These are phyloP conservation scores for Teratosphaeria nubilosa DNA, from an alignment of 2,329 filamentous ascomycete genomes.

Conservation along the genomic window DNA sequence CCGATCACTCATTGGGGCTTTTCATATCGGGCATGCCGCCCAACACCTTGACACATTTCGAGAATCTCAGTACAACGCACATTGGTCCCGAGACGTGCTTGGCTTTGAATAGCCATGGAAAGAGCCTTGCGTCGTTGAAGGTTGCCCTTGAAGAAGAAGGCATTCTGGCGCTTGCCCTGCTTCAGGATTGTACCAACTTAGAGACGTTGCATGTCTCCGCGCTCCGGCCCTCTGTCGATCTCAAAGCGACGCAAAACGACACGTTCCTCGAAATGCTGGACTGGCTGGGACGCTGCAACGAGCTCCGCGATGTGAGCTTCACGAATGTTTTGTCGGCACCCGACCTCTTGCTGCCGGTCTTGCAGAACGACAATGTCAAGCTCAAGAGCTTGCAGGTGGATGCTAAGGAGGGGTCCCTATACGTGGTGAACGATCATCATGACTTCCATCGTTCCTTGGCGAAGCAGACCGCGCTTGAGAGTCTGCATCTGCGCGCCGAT, in stretches of 20 bases:
- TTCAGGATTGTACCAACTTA: slow-evolving; percentile 41
- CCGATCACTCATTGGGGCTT: slow-evolving; percentile 47
- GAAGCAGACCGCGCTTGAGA: slow-evolving; percentile 39
- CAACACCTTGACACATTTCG: slow-evolving; percentile 49
- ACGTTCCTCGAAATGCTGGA: slow-evolving; percentile 41
- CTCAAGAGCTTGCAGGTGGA: slow-evolving; percentile 40
- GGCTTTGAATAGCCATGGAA: slow-evolving; percentile 42
- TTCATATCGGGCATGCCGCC: slow-evolving; percentile 49
- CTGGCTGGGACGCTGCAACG: slow-evolving; percentile 47
- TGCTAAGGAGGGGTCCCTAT: slow-evolving; percentile 29
- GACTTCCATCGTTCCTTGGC: slow-evolving; percentile 45
- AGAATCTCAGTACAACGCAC: slow-evolving; percentile 46
- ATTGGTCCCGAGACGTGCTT: slow-evolving; percentile 46
- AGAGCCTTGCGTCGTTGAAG: slow-evolving; percentile 46
- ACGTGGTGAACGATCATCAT: slow-evolving; percentile 38
- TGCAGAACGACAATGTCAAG: slow-evolving; percentile 35
- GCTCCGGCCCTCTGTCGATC: slow-evolving; percentile 31
- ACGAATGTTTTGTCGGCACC: slow-evolving; percentile 43
- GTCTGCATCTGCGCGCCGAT: slow-evolving; percentile 38
- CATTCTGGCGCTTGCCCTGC: slow-evolving; percentile 36
- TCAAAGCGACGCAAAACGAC: slow-evolving; percentile 44
- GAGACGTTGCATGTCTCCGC: slow-evolving; percentile 42
- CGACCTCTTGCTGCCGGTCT: slow-evolving; percentile 42
- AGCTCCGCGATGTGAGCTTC: slow-evolving; percentile 42
- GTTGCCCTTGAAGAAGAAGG: slow-evolving; percentile 41